A percentile compares a stretch with the other conserved stretches of the same genome.
Evolutionary conservation across 345 rosid genomes (phyloP).

Genomic region (Eutrema japonicum): DNA sequence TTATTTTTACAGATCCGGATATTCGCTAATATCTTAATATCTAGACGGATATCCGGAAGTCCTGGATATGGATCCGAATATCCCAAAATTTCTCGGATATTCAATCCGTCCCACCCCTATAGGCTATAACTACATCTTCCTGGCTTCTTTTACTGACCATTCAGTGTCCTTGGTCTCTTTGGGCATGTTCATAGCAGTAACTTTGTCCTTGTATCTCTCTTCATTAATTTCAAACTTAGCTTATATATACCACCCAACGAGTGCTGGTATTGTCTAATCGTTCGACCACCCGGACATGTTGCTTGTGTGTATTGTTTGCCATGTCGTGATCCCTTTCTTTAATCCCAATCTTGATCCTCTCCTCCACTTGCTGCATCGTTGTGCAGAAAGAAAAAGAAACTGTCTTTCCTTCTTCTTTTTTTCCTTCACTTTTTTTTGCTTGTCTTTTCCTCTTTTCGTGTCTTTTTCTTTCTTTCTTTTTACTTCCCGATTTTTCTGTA

Average conservation of each 20-base stretch:
- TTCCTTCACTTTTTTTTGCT: neutral
- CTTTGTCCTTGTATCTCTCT: neutral
- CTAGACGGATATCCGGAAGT: no score
- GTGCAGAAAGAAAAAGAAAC: neutral
- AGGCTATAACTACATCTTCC: neutral
- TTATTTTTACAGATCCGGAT: no score
- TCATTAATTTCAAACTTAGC: slow-evolving; percentile 1
- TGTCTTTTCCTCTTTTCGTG: neutral
- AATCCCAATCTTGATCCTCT: neutral
- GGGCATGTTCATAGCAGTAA: neutral
- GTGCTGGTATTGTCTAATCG: neutral
- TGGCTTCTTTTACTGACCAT: neutral
- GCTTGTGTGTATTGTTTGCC: neutral
- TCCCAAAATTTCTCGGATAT: no score
- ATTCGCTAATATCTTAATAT: no score
- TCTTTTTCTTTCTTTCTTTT: neutral
- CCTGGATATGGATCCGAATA: no score
- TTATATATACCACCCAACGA: neutral
- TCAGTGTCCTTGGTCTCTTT: neutral
- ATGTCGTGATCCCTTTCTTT: slow-evolving; percentile 6
- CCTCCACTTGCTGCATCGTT: slow-evolving; percentile 7
- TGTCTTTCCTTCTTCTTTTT: neutral
- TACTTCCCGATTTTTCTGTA: neutral
- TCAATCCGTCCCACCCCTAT: no score
- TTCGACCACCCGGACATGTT: neutral